Evolutionary conservation across 2,329 filamentous ascomycete genomes (phyloP).

Genomic region (Hansfordia pulvinata): DNA sequence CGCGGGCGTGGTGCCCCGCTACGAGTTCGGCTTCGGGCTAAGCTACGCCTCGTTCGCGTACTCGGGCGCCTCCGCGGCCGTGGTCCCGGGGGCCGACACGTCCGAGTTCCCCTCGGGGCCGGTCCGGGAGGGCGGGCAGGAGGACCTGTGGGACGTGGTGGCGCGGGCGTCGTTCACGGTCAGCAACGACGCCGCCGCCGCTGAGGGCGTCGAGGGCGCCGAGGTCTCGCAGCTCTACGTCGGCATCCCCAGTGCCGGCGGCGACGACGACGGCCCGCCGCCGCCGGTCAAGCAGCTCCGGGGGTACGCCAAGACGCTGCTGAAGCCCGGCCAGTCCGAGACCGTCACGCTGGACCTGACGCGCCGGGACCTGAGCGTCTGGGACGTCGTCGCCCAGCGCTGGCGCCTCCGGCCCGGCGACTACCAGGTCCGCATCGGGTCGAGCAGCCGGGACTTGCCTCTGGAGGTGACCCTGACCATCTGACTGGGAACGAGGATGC

Average conservation of each 20-base stretch:
- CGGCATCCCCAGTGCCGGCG: slow-evolving; percentile 23
- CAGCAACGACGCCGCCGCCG: slow-evolving; percentile 55
- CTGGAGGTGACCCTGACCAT: slow-evolving; percentile 21
- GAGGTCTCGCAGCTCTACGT: slow-evolving; percentile 53
- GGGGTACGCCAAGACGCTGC: slow-evolving; percentile 45
- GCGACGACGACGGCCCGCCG: too few species aligned
- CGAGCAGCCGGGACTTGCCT: slow-evolving; percentile 31
- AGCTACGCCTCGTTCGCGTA: slow-evolving; percentile 57
- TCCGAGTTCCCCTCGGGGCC: slow-evolving; percentile 25
- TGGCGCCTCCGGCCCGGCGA: slow-evolving; percentile 40
- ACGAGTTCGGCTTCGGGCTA: slow-evolving; percentile 51
- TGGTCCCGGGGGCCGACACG: too few species aligned
- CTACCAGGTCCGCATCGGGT: slow-evolving; percentile 27
- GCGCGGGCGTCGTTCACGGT: slow-evolving; percentile 43
- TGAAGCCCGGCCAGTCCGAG: slow-evolving; percentile 31
- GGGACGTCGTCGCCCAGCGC: slow-evolving; percentile 43
- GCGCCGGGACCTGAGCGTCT: slow-evolving; percentile 49
- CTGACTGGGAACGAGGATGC: too few species aligned
- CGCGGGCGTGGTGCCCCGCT: slow-evolving; percentile 41
- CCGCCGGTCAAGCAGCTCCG: slow-evolving; percentile 37
- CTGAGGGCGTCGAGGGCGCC: slow-evolving; percentile 41
- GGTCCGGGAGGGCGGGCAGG: slow-evolving; percentile 26
- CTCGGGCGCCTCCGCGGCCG: slow-evolving; percentile 25
- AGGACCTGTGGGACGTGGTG: slow-evolving; percentile 30
- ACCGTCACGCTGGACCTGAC: slow-evolving; percentile 38